Percentiles rank a stretch among this genome's conserved stretches.
phyloP scores from a whole-genome alignment of 257 asterid genomes.

The Primulina eburnea region DNA sequence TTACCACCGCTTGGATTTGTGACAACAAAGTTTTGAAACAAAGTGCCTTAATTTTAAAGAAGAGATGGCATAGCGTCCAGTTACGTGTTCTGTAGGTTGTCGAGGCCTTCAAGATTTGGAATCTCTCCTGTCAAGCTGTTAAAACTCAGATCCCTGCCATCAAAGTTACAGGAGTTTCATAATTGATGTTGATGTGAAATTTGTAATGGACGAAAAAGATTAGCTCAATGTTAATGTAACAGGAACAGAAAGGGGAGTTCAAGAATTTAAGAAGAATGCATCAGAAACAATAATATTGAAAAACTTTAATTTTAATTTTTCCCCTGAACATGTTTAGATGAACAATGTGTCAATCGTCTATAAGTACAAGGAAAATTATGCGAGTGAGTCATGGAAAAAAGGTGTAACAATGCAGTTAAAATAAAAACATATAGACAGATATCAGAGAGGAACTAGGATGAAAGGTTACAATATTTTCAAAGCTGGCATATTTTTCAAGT shows the following conservation, averaged over 20 bases:
- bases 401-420: no score
- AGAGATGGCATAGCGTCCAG: neutral
- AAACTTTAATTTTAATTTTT: no score
- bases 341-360: no score
- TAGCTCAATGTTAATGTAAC: neutral
- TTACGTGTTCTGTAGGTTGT: neutral
- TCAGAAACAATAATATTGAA: no score
- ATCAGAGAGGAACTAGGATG: conserved; percentile 4
- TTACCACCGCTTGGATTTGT: no score
- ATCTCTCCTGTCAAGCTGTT: neutral
- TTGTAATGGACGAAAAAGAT: neutral
- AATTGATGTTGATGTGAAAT: neutral
- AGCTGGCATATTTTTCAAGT: conserved; percentile 25
- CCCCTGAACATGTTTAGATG: no score
- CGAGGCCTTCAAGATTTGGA: neutral
- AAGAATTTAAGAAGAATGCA: no score
- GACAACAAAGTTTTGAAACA: neutral
- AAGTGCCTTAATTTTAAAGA: neutral
- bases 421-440: neutral
- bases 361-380: no score
- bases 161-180: neutral
- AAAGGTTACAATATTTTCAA: conserved; percentile 37
- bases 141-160: neutral
- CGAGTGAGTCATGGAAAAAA: no score
- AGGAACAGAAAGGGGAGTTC: no score